phyloP scores from a whole-genome alignment of 2,329 filamentous ascomycete genomes.

The Pseudogymnoascus sp. region DNA sequence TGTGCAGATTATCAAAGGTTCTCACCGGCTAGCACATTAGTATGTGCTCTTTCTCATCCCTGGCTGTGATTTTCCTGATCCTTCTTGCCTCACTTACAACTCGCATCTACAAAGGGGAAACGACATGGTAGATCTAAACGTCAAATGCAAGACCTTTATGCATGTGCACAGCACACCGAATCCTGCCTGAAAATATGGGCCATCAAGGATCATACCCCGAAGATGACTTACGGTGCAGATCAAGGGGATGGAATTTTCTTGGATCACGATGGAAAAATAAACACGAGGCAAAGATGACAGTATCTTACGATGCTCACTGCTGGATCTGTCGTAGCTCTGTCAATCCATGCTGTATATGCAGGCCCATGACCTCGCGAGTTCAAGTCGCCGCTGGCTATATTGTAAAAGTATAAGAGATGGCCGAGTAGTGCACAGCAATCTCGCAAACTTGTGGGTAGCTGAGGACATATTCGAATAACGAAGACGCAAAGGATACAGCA shows the following conservation, averaged over 20 bases:
- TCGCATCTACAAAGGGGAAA: neutral
- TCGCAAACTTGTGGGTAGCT: neutral
- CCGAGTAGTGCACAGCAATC: neutral
- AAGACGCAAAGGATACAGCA: neutral
- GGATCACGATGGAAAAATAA: neutral
- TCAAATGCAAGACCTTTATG: neutral
- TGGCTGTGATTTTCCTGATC: neutral
- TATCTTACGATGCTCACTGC: neutral
- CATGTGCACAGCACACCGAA: neutral
- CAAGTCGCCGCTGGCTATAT: neutral
- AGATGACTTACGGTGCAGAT: neutral
- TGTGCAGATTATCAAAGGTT: neutral
- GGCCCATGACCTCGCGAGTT: neutral
- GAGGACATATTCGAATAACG: neutral
- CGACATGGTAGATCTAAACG: neutral
- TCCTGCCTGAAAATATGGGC: constrained; percentile 2
- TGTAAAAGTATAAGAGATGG: neutral
- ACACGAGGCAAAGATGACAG: neutral
- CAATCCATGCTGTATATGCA: neutral
- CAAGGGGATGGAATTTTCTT: neutral
- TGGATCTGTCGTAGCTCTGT: neutral
- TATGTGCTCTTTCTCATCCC: neutral
- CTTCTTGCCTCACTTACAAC: neutral
- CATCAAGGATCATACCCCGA: neutral
- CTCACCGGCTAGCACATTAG: neutral